These are phyloP conservation scores for Arthrobotrys pseudoclavata DNA, from an alignment of 2,329 filamentous ascomycete species.

Conservation along the genomic window DNA sequence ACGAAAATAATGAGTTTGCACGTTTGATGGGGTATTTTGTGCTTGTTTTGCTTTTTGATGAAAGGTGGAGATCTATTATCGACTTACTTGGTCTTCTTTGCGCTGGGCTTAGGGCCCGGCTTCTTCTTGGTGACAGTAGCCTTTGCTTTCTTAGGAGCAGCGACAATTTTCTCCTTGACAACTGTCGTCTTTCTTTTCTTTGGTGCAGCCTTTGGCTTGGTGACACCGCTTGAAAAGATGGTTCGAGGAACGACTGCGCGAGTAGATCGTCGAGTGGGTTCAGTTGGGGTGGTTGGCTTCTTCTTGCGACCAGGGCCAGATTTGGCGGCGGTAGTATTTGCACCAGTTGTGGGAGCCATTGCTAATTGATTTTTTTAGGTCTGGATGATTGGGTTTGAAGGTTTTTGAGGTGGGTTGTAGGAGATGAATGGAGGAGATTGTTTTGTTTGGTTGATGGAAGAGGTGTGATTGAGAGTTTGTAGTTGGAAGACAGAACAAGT, in stretches of 20 bases:
- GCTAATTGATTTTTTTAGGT: conserved; percentile 2
- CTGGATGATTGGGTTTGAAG: background rate
- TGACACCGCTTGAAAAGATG: conserved; percentile 47
- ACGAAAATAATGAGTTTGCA: background rate
- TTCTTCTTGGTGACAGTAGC: conserved; percentile 35
- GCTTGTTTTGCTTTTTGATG: background rate
- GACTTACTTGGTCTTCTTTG: conserved; percentile 56
- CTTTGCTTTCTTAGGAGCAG: conserved; percentile 42
- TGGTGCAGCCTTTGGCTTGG: conserved; percentile 44
- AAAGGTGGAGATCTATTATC: conserved; percentile 5
- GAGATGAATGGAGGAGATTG: conserved; percentile 22
- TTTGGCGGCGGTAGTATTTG: conserved; percentile 33
- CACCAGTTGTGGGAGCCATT: conserved; percentile 48
- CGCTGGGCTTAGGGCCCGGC: conserved; percentile 44
- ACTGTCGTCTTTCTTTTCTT: conserved; percentile 42
- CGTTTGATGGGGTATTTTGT: background rate
- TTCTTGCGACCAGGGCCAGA: conserved; percentile 45
- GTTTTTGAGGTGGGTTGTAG: background rate
- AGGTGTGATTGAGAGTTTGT: background rate
- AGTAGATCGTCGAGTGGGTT: conserved; percentile 53
- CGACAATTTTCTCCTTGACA: conserved; percentile 50
- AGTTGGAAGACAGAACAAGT: conserved; percentile 10
- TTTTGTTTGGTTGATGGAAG: conserved; percentile 13
- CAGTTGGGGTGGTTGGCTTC: conserved; percentile 42
- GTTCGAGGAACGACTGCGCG: conserved; percentile 38